Evolutionary conservation across 306 rosid species (phyloP), one percentile per base, ranked within the genome.

Genomic region (Cucurbita ficifolia): DNA sequence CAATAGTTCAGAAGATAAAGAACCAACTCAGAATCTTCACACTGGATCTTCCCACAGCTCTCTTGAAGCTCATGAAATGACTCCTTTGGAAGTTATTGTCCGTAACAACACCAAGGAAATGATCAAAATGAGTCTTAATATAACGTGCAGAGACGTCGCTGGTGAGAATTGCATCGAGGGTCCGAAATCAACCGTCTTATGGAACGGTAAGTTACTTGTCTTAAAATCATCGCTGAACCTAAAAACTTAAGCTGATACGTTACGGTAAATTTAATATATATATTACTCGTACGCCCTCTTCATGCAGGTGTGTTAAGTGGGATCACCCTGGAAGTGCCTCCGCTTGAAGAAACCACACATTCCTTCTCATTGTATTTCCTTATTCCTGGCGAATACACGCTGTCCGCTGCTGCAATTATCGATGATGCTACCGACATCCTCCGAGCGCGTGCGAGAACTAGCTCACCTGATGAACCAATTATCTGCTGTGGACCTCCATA

Each of bases 401-500:
- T 94, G 19, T 84, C 81, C 0, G 96, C 96, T 4, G 92, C 88
- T 24, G 92, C 97, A 10, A 83, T 94, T 81, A 94, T 94, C 7
- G 85, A 86, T 40, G 95, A 91, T 79, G 90, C 97, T 19, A 89
- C 78, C 59, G 88, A 91, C 82, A 86, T 94, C 55, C 97, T 94
- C 39, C 82, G 95, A 48, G 82, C 97, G 76, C 95, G 96, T 19
- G 98, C 96, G 0, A 88, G 84, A 77, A 77, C 99, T 35, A 75
- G 77, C 43, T 87, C 88, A 8, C 81, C 92, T 0, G 88, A 87
- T 7, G 99, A 88, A 82, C 92, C 97, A 2, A 94, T 94, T 53
- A 86, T 94, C 89, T 91, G 97, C 50, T 88, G 95, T 0, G 99
- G 99, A 51, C 97, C 97, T 21, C 97, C 97, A 4, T 94, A 87